Conservation (phyloP, 164 flowering plant species). For the Nelumbo lutea region DNA sequence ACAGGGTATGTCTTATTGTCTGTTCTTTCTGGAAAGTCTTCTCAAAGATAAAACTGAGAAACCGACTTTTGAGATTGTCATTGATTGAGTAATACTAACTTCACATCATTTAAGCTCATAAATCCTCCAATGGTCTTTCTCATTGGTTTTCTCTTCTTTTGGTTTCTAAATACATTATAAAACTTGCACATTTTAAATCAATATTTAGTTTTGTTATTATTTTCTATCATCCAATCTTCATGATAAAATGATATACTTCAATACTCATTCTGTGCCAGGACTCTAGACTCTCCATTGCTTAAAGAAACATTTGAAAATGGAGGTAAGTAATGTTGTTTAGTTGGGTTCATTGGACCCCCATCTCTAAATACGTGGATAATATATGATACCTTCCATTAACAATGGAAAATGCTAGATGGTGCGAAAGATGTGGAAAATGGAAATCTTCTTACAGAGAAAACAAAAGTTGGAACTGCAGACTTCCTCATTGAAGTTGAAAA, state of each 20-base stretch:
- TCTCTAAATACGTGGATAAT: neutral
- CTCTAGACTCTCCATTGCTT: constrained; percentile 2
- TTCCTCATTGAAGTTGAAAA: constrained; percentile 69
- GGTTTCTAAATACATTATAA: no score
- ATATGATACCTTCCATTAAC: no score
- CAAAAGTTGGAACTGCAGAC: constrained; percentile 62
- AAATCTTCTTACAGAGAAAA: constrained; percentile 26
- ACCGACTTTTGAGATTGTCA: no score
- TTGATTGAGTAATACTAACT: no score
- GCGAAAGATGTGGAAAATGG: constrained; percentile 36
- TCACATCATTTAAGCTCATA: no score
- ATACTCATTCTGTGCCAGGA: constrained; percentile 11
- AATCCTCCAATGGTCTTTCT: no score
- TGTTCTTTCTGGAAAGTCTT: no score
- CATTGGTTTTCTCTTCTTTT: no score
- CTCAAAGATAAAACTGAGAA: no score
- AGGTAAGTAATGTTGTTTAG: constrained; percentile 9
- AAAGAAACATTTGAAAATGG: constrained; percentile 5
- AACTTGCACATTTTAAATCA: no score
- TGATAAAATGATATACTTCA: neutral
- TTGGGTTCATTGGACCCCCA: neutral
- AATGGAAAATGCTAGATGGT: constrained; percentile 13
- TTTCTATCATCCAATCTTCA: neutral
- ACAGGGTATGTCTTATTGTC: constrained; percentile 22
- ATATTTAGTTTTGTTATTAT: no score